A percentile compares a stretch with the other conserved stretches of the same genome.
Conservation (phyloP, 2,329 filamentous ascomycete species). For the Trichoderma koningiopsis region DNA sequence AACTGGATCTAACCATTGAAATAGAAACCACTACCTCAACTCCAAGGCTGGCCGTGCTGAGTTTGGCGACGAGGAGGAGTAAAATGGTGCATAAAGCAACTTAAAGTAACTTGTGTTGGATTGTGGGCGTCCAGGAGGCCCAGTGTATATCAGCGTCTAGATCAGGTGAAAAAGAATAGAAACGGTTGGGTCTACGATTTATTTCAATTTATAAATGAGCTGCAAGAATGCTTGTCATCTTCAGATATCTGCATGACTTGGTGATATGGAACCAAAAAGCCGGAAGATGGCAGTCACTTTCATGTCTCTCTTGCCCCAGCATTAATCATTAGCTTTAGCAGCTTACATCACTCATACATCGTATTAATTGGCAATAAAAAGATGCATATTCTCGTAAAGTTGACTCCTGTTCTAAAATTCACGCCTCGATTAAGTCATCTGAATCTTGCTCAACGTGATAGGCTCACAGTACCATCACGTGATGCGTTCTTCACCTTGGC, state of each 20-base stretch:
- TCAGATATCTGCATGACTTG: not conserved
- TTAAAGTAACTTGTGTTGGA: constrained; percentile 32
- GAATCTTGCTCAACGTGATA: constrained; percentile 10
- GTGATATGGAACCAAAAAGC: not conserved
- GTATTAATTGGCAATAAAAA: not conserved
- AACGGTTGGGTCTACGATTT: constrained; percentile 31
- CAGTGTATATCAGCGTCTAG: constrained; percentile 49
- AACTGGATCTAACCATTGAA: not conserved
- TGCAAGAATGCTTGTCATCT: not conserved
- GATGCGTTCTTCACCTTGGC: not conserved
- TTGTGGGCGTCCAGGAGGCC: constrained; percentile 37
- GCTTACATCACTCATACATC: not conserved
- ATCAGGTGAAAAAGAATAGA: constrained; percentile 43
- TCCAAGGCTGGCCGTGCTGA: constrained; percentile 71
- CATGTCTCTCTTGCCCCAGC: not conserved
- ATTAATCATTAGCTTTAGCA: not conserved
- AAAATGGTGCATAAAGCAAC: constrained; percentile 32
- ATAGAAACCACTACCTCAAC: constrained; percentile 79
- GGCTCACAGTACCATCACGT: constrained; percentile 3
- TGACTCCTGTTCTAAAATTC: not conserved
- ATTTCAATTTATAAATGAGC: not conserved
- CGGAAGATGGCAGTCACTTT: not conserved
- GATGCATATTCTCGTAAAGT: not conserved
- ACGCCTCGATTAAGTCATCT: constrained; percentile 7
- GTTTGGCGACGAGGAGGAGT: constrained; percentile 51